These are phyloP conservation scores for Pyrus bretschneideri DNA, from an alignment of 306 rosid genomes.

Conservation along the genomic window DNA sequence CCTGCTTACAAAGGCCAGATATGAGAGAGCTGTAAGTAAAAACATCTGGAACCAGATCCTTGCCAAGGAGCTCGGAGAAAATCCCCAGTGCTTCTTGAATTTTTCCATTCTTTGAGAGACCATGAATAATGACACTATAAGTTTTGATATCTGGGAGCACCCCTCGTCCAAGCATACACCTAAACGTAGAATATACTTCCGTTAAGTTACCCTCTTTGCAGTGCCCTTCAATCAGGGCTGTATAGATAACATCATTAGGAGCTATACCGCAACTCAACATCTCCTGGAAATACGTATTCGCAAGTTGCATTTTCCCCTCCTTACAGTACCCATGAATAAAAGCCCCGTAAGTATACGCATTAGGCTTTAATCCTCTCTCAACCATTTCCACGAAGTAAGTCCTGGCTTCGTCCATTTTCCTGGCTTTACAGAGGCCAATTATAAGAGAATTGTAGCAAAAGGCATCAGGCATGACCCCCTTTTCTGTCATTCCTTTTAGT, in stretches of 20 bases:
- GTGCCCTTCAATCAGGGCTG: slow-evolving; percentile 34
- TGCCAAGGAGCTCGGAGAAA: slow-evolving; percentile 30
- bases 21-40: slow-evolving; percentile 38
- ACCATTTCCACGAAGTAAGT: slow-evolving; percentile 29
- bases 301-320: slow-evolving; percentile 29
- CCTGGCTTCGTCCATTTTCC: slow-evolving; percentile 25
- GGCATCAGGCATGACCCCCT: slow-evolving; percentile 30
- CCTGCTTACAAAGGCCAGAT: slow-evolving; percentile 32
- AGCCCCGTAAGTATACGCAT: slow-evolving; percentile 41
- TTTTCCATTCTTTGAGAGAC: slow-evolving; percentile 37
- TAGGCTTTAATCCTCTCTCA: slow-evolving; percentile 34
- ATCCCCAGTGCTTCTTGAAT: slow-evolving; percentile 36
- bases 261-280: slow-evolving; percentile 31
- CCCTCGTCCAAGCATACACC: slow-evolving; percentile 26
- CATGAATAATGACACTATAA: slow-evolving; percentile 32
- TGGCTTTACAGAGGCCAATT: slow-evolving; percentile 30
- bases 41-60: slow-evolving; percentile 37
- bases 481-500: slow-evolving; percentile 25
- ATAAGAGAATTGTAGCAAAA: slow-evolving; percentile 39
- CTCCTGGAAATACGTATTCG: slow-evolving; percentile 30
- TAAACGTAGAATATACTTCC: slow-evolving; percentile 34
- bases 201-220: slow-evolving; percentile 27
- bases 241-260: slow-evolving; percentile 27
- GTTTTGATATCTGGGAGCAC: slow-evolving; percentile 26
- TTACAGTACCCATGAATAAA: slow-evolving; percentile 29